Evolutionary conservation across 148 eudicot genomes (phyloP).

Genomic region (Selenicereus undatus): DNA sequence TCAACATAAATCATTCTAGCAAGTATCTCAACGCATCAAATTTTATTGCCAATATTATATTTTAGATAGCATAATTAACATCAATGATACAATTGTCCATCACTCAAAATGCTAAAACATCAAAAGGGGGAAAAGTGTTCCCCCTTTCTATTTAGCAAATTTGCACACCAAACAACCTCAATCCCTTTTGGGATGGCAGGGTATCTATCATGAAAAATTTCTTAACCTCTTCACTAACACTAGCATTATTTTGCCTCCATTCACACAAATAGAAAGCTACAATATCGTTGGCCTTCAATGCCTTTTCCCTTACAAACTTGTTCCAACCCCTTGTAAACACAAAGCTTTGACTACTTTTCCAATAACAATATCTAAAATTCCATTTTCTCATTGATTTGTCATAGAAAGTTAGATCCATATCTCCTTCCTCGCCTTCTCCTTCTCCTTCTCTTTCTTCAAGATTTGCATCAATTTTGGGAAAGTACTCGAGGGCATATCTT

Average conservation of each 20-base stretch:
- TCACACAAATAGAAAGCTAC: conserved; percentile 32
- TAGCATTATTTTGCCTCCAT: background rate
- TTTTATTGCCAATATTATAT: no score
- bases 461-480: background rate
- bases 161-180: conserved; percentile 34
- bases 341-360: conserved; percentile 53
- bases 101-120: background rate
- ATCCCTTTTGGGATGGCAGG: background rate
- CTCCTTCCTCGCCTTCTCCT: background rate
- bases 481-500: conserved; percentile 38
- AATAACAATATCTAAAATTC: conserved; percentile 49
- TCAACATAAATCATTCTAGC: no score
- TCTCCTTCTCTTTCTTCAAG: background rate
- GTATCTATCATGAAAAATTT: conserved; percentile 25
- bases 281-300: conserved; percentile 32
- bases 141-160: conserved; percentile 2
- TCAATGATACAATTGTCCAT: no score
- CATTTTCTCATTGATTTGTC: conserved; percentile 37
- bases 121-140: background rate
- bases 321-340: conserved; percentile 59
- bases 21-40: no score
- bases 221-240: background rate
- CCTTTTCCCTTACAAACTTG: conserved; percentile 46
- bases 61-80: no score
- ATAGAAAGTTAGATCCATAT: conserved; percentile 20